Evolutionary conservation across 2,329 filamentous ascomycete genomes (phyloP), one percentile per base, ranked within the genome.

Genomic region (Aspergillus sergii): DNA sequence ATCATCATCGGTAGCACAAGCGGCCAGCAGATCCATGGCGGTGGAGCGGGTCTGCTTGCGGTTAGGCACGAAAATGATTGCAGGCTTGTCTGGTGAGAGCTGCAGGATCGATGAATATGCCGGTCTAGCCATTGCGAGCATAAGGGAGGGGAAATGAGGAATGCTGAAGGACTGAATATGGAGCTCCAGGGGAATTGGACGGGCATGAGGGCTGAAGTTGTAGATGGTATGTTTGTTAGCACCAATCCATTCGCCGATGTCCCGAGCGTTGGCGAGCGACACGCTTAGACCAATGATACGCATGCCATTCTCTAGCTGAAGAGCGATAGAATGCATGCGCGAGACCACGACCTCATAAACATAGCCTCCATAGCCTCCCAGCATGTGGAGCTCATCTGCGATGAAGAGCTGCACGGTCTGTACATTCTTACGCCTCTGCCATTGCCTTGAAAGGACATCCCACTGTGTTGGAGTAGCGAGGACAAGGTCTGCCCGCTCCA

Each of bases 81-180:
- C 91, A 32, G 94, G 94, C 80, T 97, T 95, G 67, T 96, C 90
- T 0, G 92, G 83, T 8, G 95, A 96, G 76, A 96, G 87, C 72
- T 96, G 93, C 3, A 93, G 87, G 69, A 99, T 92, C 2, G 94
- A 91, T 64, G 92, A 84, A 76, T 97, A 98, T 1, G 93, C 90
- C 23, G 96, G 96, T 78, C 96, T 94, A 19, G 94, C 93, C 95
- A 99, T 99, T 16, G 95, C 94, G 69, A 99, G 86, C 95, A 99
- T 99, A 46, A 99, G 85, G 12, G 95, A 98, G 4, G 95, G 96
- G 81, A 97, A 97, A 75, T 99, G 96, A 54, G 96, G 93, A 64
- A 97, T 96, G 32, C 90, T 92, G 81, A 95, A 99, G 1, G 94
- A 94, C 78, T 99, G 95, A 55, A 99, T 91, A 75, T 97, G 93